Percentiles rank a stretch among this genome's conserved stretches.
These are phyloP conservation scores for Cytospora leucostoma DNA, from an alignment of 2,329 filamentous ascomycete genomes.

Conservation along the genomic window DNA sequence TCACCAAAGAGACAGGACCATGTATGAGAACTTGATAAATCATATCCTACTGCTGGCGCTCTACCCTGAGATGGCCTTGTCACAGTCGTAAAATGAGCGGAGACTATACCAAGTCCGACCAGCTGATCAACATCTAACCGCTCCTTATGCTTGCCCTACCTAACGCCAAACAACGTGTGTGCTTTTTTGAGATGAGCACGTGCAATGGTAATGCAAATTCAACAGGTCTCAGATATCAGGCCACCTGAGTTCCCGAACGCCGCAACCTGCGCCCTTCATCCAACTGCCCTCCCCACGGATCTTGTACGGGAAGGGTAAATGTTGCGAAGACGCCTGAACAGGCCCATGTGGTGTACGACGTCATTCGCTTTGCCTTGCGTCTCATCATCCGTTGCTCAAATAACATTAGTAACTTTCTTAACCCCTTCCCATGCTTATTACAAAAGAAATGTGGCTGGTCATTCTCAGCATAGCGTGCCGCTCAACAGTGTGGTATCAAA, in stretches of 20 bases:
- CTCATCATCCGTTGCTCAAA: constrained; percentile 6
- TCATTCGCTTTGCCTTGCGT: not conserved
- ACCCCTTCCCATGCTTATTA: constrained; percentile 15
- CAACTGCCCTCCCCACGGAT: not conserved
- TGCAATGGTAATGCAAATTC: constrained; percentile 6
- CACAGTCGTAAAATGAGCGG: constrained; percentile 7
- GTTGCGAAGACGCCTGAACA: not conserved
- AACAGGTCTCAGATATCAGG: constrained; percentile 4
- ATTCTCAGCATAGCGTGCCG: constrained; percentile 1
- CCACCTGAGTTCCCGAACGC: too few relatives aligned
- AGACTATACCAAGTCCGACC: constrained; percentile 6
- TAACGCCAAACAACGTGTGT: constrained; percentile 17
- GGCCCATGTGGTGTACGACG: not conserved
- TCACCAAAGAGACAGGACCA: not conserved
- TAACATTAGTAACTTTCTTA: constrained; percentile 1
- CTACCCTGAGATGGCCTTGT: constrained; percentile 3
- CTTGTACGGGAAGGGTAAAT: not conserved
- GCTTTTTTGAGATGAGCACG: constrained; percentile 6
- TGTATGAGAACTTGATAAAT: constrained; percentile 9
- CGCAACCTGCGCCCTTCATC: not conserved
- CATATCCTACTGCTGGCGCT: constrained; percentile 18
- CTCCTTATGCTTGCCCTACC: constrained; percentile 13
- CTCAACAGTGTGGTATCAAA: constrained; percentile 10
- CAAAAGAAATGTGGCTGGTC: constrained; percentile 25
- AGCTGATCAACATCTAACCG: constrained; percentile 7